These are phyloP conservation scores for Xylariomycetidae sp. DNA, from an alignment of 2,329 filamentous ascomycete species.

Conservation along the genomic window DNA sequence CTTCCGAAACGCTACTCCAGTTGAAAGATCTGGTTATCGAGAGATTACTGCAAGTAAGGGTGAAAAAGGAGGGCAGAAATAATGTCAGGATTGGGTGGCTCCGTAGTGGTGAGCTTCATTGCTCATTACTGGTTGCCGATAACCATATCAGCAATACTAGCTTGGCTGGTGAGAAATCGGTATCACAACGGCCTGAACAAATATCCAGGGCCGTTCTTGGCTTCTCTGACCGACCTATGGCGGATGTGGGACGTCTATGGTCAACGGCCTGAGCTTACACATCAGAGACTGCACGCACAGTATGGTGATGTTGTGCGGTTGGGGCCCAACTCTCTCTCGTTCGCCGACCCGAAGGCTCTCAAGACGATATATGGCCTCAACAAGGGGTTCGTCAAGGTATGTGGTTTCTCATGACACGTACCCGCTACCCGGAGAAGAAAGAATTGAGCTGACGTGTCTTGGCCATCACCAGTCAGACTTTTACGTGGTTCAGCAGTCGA, in stretches of 20 bases:
- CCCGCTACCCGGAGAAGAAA: too few relatives aligned
- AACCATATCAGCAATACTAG: slow-evolving; percentile 25
- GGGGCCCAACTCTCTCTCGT: slow-evolving; percentile 70
- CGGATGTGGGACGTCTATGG: slow-evolving; percentile 64
- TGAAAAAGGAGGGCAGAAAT: too few relatives aligned
- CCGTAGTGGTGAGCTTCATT: slow-evolving; percentile 29
- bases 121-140: slow-evolving; percentile 40
- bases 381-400: slow-evolving; percentile 73
- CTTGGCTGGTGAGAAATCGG: slow-evolving; percentile 44
- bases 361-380: slow-evolving; percentile 78
- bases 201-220: slow-evolving; percentile 69
- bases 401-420: slow-evolving; percentile 10
- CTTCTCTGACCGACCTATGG: slow-evolving; percentile 69
- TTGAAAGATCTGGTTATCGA: too few relatives aligned
- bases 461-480: slow-evolving; percentile 70
- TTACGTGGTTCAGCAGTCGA: slow-evolving; percentile 72
- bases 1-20: too few relatives aligned
- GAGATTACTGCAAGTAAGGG: too few relatives aligned
- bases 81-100: slow-evolving; percentile 16
- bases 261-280: slow-evolving; percentile 62
- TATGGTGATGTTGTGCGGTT: slow-evolving; percentile 71
- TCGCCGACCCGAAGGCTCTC: slow-evolving; percentile 67
- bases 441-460: too few relatives aligned
- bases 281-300: slow-evolving; percentile 62
- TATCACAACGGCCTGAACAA: slow-evolving; percentile 57